Evolutionary conservation across 371 early-diverging fungal genomes (phyloP).

Genomic region (Mucor saturninus): DNA sequence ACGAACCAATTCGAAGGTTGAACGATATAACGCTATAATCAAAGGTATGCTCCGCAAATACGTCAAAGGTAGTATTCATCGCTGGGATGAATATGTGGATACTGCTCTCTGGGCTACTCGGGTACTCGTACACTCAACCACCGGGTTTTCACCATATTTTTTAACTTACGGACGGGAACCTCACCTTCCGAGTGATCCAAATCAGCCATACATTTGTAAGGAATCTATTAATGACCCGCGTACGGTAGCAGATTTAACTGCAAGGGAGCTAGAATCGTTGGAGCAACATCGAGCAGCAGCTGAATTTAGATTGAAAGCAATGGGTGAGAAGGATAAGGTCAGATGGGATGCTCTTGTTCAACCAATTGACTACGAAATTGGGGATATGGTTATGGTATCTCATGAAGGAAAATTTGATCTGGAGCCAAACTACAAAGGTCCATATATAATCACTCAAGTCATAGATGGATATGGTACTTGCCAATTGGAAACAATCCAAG

Average conservation of each 20-base stretch:
- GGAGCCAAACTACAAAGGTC: conserved; percentile 10
- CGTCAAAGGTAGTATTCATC: background rate
- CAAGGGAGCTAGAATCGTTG: background rate
- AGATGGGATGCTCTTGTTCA: conserved; percentile 7
- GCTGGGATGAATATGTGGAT: conserved; percentile 23
- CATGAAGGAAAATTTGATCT: conserved; percentile 12
- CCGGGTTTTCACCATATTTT: conserved; percentile 18
- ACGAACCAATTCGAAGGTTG: no score
- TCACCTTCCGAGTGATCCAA: conserved; percentile 9
- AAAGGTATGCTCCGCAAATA: no score
- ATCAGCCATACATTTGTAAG: background rate
- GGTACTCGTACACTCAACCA: conserved; percentile 8
- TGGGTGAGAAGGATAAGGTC: conserved; percentile 4
- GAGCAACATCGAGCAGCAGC: conserved; percentile 5
- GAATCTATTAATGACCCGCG: background rate
- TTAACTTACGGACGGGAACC: conserved; percentile 26
- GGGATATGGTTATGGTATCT: background rate
- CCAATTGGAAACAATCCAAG: background rate
- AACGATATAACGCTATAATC: no score
- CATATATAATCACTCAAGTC: background rate
- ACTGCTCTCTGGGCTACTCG: conserved; percentile 18
- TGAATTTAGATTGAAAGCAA: background rate
- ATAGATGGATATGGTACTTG: background rate
- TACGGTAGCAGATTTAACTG: background rate
- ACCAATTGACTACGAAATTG: background rate